Base-by-base conservation (phyloP, 768 basidiomycete genomes). In the Solioccasus polychromus region DNA sequence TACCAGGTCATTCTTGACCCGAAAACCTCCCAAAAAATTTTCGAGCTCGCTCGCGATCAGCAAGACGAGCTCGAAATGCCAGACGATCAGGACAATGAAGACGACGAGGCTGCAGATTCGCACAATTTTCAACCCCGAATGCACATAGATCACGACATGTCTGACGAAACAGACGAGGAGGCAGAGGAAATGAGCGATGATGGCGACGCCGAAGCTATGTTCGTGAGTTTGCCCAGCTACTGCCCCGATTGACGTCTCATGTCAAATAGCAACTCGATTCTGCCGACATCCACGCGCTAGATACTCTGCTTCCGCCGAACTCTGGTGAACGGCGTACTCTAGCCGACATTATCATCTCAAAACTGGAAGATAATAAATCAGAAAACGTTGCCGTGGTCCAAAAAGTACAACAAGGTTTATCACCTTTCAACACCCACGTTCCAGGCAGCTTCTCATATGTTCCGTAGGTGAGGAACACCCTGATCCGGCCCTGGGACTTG, bases 261-360 rank as follows among this genome's bases (percentile, higher is more conserved):
- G 36, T 19, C 37, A 39, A 39, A 12, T 59, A 90, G 88, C 79
- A 95, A 76, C 88, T 99, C 60, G 94, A 98, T 70, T 82, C 88
- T 47, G 82, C 75, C 50, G 96, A 98, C 68, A 75, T 95, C 66
- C 80, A 86, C 53, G 81, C 92, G 1, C 72, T 99, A 28, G 93
- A 97, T 55, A 73, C 81, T 12, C 72, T 92, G 24, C 76, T 90
- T 34, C 92, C 92, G 30, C 69, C 81, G 12, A 89, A 85, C 66
- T 74, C 80, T 14, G 77, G 78, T 7, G 85, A 89, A 63, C 80
- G 90, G 35, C 78, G 80, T 64, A 97, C 95, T 3, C 71, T 99
- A 24, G 96, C 96, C 24, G 96, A 99, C 63, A 75, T 98, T n/a
- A 99, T 98, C 48, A 91, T 99, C 61, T 78, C 88, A 20, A 97